phyloP scores from a whole-genome alignment of 805 yeast genomes.

The Candida peoriensis region DNA sequence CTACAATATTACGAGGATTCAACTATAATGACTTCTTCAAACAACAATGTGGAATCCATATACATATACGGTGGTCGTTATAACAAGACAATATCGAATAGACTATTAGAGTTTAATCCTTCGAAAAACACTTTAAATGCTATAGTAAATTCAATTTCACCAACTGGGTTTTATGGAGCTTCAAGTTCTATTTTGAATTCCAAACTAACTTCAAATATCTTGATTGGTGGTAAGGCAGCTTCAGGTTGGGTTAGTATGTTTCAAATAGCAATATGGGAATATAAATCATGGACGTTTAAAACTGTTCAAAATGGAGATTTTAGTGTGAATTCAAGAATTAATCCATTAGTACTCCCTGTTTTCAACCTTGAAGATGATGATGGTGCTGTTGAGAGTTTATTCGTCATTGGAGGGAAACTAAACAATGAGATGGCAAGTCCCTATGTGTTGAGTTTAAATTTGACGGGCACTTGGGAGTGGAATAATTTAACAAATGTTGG shows the following conservation, averaged over 20 bases:
- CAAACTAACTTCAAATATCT: slow-evolving; percentile 39
- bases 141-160: slow-evolving; percentile 45
- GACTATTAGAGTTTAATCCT: slow-evolving; percentile 43
- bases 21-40: slow-evolving; percentile 35
- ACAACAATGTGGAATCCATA: slow-evolving; percentile 31
- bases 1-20: slow-evolving; percentile 24
- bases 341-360: slow-evolving; percentile 51
- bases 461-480: slow-evolving; percentile 21
- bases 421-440: slow-evolving; percentile 39
- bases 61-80: slow-evolving; percentile 52
- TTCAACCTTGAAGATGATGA: too few relatives aligned
- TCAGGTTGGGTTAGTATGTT: slow-evolving; percentile 68
- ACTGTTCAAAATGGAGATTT: slow-evolving; percentile 27
- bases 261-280: slow-evolving; percentile 72
- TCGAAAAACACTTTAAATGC: slow-evolving; percentile 28
- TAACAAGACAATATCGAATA: slow-evolving; percentile 27
- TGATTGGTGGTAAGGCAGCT: slow-evolving; percentile 62
- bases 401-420: slow-evolving; percentile 60
- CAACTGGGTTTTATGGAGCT: slow-evolving; percentile 53
- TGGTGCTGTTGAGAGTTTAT: slow-evolving; percentile 27
- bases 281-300: slow-evolving; percentile 62
- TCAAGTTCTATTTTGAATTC: slow-evolving; percentile 34
- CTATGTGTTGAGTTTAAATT: slow-evolving; percentile 17
- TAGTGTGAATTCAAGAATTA: slow-evolving; percentile 47
- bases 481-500: slow-evolving; percentile 19